Evolutionary conservation across 179 eudicot genomes (phyloP), one percentile per base, ranked within the genome.

Genomic region (Dionaea muscipula): DNA sequence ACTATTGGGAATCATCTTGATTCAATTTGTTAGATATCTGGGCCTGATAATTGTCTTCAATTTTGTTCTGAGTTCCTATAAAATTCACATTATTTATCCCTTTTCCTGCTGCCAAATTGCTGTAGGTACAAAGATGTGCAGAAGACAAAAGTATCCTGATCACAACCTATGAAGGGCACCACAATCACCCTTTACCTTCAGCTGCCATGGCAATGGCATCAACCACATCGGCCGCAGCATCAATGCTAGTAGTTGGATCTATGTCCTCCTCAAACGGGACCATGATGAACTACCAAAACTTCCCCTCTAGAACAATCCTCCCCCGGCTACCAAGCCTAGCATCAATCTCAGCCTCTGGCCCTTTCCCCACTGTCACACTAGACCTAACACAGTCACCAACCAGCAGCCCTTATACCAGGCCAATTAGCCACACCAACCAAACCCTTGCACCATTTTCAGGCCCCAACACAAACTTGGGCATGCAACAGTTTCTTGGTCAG

Each of bases 121-220:
- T n/a, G n/a, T 54, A 78, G 86, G 79, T 81, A 45, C 86, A 81
- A 64, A 78, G 86, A 59, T 75, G 86, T 23, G 76, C 79, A 35
- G 77, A 81, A 56, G 83, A 81, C 55, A 41, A 59, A 39, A 75
- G 62, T 61, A 65, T 81, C 60, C 68, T 81, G 1, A 66, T 59
- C 16, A 81, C 88, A 33, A 81, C 81, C 4, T 81, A 79, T 19
- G 88, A 79, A 53, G 88, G 88, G 33, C 69, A 65, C 4, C 88
- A 81, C 70, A 79, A 79, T 68, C 88, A 81, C 22, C 78, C 73
- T 0, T 64, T 81, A 18, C 84, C 88, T 16, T 56, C 72, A 0
- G 74, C 84, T 0, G 88, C 88, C 25, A 38, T 66, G 70, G 27
- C 76, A 19, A 81, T 81, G 84, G 82, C 78, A 1, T 68, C 64